These are phyloP conservation scores for Moringa oleifera DNA, from an alignment of 345 rosid genomes.

Conservation along the genomic window DNA sequence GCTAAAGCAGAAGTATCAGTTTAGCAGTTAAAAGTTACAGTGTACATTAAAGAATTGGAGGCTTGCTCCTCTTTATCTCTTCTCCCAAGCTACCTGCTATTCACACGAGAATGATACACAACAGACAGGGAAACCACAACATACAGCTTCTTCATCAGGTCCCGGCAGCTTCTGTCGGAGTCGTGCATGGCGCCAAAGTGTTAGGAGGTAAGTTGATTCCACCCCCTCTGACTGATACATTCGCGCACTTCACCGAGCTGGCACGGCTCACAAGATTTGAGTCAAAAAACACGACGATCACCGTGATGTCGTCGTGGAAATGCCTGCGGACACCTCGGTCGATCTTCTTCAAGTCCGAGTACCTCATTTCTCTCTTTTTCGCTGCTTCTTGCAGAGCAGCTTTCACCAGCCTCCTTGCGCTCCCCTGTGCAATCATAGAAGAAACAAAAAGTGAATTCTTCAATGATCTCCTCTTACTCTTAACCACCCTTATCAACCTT, in stretches of 20 bases:
- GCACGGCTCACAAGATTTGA: conserved; percentile 55
- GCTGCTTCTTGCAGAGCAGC: conserved; percentile 85
- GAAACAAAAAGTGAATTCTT: neutral
- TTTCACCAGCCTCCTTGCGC: conserved; percentile 76
- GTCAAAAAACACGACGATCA: conserved; percentile 73
- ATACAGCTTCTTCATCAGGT: conserved; percentile 19
- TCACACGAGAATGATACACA: conserved; percentile 36
- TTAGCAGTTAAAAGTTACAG: conserved; percentile 25
- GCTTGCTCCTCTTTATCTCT: conserved; percentile 26
- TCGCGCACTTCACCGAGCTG: conserved; percentile 33
- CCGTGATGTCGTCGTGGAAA: conserved; percentile 96
- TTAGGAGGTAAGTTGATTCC: conserved; percentile 57
- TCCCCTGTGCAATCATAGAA: conserved; percentile 47
- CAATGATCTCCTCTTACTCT: neutral
- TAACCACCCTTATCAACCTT: too few species aligned
- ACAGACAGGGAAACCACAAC: conserved; percentile 14
- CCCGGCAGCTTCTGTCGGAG: conserved; percentile 37
- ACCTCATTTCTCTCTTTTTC: conserved; percentile 91
- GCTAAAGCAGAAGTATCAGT: conserved; percentile 18
- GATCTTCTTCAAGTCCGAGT: conserved; percentile 91
- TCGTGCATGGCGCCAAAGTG: conserved; percentile 53
- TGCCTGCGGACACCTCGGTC: conserved; percentile 88
- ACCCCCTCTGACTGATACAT: conserved; percentile 60
- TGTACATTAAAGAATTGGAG: conserved; percentile 55
- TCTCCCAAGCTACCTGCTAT: conserved; percentile 35